phyloP scores from a whole-genome alignment of 192 early-diverging fungal genomes.

The Entrophospora sp. region DNA sequence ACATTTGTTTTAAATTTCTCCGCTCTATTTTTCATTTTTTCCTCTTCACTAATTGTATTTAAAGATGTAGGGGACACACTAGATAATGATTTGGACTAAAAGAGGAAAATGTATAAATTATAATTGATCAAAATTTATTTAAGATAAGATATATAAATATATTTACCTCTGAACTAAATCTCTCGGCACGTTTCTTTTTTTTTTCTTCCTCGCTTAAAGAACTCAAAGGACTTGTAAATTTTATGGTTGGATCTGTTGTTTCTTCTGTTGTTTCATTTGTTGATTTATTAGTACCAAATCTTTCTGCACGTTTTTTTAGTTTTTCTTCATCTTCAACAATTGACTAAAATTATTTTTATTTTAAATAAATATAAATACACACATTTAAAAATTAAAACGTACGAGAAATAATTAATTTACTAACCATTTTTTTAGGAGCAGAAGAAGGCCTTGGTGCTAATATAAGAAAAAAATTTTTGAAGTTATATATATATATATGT shows the following conservation, averaged over 20 bases:
- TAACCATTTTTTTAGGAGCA: background rate
- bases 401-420: background rate
- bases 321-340: slow-evolving; percentile 50
- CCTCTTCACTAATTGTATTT: background rate
- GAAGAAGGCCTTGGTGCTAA: background rate
- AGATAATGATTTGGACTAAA: background rate
- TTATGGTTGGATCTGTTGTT: too few species aligned
- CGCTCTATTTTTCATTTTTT: slow-evolving; percentile 13
- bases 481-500: too few species aligned
- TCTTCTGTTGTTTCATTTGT: background rate
- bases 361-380: background rate
- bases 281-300: slow-evolving; percentile 33
- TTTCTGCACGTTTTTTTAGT: slow-evolving; percentile 53
- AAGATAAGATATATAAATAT: background rate
- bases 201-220: slow-evolving; percentile 48
- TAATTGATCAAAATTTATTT: background rate
- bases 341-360: background rate
- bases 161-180: slow-evolving; percentile 33
- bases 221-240: background rate
- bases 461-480: background rate
- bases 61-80: background rate
- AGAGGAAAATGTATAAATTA: background rate
- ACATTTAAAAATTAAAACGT: background rate
- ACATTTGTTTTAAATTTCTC: background rate
- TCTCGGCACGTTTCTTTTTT: slow-evolving; percentile 53